phyloP scores from a whole-genome alignment of 495 filamentous ascomycete genomes.

The Neurospora cerealis region DNA sequence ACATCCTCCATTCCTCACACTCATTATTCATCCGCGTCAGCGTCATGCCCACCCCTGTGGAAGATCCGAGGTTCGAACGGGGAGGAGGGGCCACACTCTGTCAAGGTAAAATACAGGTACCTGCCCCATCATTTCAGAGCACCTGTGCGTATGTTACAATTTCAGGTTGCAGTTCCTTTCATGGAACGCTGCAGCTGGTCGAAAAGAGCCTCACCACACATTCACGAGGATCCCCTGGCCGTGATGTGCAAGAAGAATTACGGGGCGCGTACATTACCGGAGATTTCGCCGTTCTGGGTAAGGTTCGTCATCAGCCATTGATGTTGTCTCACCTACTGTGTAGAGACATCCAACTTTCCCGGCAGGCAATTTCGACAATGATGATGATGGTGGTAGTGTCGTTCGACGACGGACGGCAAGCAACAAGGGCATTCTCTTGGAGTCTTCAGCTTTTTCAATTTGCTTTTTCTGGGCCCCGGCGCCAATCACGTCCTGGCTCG shows the following conservation, averaged over 20 bases:
- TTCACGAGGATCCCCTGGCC: not conserved
- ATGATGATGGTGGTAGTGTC: not conserved
- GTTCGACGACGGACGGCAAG: not conserved
- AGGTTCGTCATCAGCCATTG: not conserved
- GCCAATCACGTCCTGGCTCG: not conserved
- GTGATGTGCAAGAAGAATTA: not conserved
- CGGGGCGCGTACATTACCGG: not conserved
- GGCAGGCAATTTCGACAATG: not conserved
- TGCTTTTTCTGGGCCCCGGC: not conserved
- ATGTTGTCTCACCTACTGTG: not conserved
- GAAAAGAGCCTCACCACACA: not conserved
- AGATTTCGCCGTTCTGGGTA: not conserved
- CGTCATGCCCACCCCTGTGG: not conserved
- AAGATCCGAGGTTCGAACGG: not conserved
- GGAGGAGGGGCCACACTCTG: not conserved
- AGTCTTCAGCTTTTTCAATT: not conserved
- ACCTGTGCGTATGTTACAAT: not conserved
- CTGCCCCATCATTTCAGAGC: not conserved
- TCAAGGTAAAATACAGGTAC: not conserved
- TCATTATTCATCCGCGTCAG: not conserved
- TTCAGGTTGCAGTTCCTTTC: not conserved
- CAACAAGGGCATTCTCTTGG: not conserved
- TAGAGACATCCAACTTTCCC: not conserved
- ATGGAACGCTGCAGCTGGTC: not conserved
- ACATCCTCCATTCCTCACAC: not conserved